Percentiles rank a stretch among this genome's conserved stretches.
These are phyloP conservation scores for Zygoascus sp. DNA, from an alignment of 1,139 yeast species.

Conservation along the genomic window DNA sequence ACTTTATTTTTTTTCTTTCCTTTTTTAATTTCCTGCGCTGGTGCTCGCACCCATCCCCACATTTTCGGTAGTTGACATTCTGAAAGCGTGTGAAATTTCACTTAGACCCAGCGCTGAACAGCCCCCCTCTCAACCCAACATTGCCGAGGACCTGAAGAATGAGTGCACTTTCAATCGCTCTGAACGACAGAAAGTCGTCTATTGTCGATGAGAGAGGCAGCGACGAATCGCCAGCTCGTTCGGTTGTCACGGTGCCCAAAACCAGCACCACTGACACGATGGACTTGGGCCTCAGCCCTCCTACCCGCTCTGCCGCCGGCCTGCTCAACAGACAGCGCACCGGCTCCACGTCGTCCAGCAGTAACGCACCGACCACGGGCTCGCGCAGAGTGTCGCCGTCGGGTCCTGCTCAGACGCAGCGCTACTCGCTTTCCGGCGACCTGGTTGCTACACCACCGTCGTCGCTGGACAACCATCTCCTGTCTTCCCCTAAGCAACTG, in stretches of 20 bases:
- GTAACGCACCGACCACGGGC: neutral
- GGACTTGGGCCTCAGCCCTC: conserved; percentile 3
- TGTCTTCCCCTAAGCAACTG: conserved; percentile 6
- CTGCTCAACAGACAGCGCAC: conserved; percentile 3
- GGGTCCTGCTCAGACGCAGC: neutral
- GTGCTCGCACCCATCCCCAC: no score
- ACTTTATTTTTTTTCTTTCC: no score
- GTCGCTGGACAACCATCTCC: conserved; percentile 7
- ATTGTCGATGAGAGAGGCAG: conserved; percentile 6
- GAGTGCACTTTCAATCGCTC: conserved; percentile 1
- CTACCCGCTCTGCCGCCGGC: neutral
- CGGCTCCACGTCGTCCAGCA: conserved; percentile 7
- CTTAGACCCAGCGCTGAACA: neutral
- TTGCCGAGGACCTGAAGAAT: neutral
- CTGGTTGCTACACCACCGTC: conserved; percentile 9
- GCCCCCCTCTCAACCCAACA: neutral
- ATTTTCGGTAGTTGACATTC: no score
- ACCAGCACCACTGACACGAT: conserved; percentile 9
- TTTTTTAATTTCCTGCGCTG: no score
- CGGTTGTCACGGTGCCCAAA: conserved; percentile 12
- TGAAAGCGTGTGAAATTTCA: neutral
- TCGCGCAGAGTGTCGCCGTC: conserved; percentile 7
- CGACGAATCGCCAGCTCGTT: conserved; percentile 5
- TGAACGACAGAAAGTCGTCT: neutral
- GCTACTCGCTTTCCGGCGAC: conserved; percentile 8